These are phyloP conservation scores for Dothideomycetidae sp. DNA, from an alignment of 2,329 filamentous ascomycete genomes.

Conservation along the genomic window DNA sequence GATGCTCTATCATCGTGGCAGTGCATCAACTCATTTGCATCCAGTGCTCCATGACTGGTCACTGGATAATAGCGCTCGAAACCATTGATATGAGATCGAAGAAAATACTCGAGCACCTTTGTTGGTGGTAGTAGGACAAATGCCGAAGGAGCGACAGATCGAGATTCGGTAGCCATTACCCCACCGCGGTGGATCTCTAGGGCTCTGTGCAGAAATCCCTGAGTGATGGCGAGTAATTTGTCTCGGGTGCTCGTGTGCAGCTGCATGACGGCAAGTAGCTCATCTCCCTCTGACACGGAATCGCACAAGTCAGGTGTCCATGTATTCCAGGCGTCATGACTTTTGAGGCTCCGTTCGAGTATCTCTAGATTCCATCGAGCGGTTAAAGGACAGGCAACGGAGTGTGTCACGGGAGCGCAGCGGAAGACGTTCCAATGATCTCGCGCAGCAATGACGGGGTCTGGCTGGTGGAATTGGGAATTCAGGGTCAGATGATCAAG, in stretches of 20 bases:
- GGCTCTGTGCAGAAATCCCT: conserved; percentile 56
- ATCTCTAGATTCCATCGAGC: conserved; percentile 37
- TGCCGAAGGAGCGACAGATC: conserved; percentile 32
- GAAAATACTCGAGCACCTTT: conserved; percentile 52
- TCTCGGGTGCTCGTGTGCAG: conserved; percentile 46
- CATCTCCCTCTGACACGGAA: conserved; percentile 31
- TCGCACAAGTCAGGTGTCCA: conserved; percentile 39
- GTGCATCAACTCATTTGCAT: conserved; percentile 53
- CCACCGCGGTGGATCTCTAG: conserved; percentile 46
- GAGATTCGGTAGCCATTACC: not conserved
- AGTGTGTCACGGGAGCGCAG: conserved; percentile 35
- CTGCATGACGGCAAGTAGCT: conserved; percentile 33
- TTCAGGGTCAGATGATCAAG: conserved; percentile 13
- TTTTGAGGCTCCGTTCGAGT: conserved; percentile 36
- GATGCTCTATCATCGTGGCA: conserved; percentile 48
- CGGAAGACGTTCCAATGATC: conserved; percentile 40
- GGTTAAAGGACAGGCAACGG: conserved; percentile 36
- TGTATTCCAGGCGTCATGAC: conserved; percentile 37
- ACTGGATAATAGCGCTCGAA: conserved; percentile 53
- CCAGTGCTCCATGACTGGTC: conserved; percentile 44
- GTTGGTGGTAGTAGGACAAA: conserved; percentile 53
- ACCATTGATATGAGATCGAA: conserved; percentile 51
- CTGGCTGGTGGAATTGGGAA: conserved; percentile 28
- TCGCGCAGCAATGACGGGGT: conserved; percentile 35
- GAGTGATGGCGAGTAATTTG: conserved; percentile 56